These are phyloP conservation scores for Paraphaeosphaeria sporulosa DNA, from an alignment of 2,329 filamentous ascomycete species.

Conservation along the genomic window DNA sequence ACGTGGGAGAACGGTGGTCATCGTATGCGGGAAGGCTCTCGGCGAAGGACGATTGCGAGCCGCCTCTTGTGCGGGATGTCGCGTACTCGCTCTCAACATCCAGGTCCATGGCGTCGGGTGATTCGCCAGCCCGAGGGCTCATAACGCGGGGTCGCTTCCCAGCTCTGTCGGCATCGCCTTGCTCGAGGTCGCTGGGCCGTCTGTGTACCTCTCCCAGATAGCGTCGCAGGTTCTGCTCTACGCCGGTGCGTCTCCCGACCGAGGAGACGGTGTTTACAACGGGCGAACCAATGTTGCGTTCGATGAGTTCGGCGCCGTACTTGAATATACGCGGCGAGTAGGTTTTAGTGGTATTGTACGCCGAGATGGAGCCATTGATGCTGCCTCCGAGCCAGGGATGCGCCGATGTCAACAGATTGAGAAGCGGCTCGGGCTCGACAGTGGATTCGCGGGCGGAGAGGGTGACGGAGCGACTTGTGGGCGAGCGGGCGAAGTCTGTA, in stretches of 20 bases:
- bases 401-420: constrained; percentile 85
- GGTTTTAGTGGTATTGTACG: constrained; percentile 87
- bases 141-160: constrained; percentile 55
- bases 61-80: constrained; percentile 53
- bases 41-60: constrained; percentile 71
- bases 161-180: constrained; percentile 47
- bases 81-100: constrained; percentile 49
- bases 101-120: constrained; percentile 55
- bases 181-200: constrained; percentile 60
- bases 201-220: constrained; percentile 69
- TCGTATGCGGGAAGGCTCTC: constrained; percentile 87
- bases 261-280: constrained; percentile 86
- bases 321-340: constrained; percentile 87
- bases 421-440: constrained; percentile 75
- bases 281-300: constrained; percentile 81
- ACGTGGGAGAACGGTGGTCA: constrained; percentile 76
- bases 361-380: constrained; percentile 82
- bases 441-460: constrained; percentile 46
- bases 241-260: constrained; percentile 83
- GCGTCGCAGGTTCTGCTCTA: constrained; percentile 86
- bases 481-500: constrained; percentile 54
- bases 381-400: constrained; percentile 87
- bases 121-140: constrained; percentile 30
- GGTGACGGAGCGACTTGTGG: constrained; percentile 42
- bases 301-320: constrained; percentile 88